Conservation (phyloP, 2,329 filamentous ascomycete species). For the Cryphonectria nitschkei region DNA sequence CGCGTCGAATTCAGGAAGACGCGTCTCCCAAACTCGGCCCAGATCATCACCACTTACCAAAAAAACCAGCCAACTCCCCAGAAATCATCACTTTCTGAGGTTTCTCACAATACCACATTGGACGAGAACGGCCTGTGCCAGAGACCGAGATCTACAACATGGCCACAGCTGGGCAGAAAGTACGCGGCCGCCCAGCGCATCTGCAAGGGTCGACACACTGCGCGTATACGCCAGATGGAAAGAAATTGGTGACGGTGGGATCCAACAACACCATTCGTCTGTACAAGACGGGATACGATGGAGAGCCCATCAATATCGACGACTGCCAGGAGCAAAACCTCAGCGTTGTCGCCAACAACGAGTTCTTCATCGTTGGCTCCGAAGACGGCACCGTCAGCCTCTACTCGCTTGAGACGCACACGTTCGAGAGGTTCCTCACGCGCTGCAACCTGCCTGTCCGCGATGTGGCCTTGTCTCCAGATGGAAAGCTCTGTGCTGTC, state of each 20-base stretch:
- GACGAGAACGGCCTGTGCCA: no score
- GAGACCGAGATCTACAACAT: conserved; percentile 33
- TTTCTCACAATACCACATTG: not conserved
- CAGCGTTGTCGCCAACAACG: conserved; percentile 74
- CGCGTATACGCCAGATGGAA: conserved; percentile 87
- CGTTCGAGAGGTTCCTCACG: conserved; percentile 80
- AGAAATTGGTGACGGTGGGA: conserved; percentile 85
- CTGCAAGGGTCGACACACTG: conserved; percentile 86
- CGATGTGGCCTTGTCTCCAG: conserved; percentile 80
- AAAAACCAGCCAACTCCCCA: not conserved
- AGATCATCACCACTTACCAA: not conserved
- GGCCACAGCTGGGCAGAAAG: conserved; percentile 49
- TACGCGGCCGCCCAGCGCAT: conserved; percentile 71
- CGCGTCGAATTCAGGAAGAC: conserved; percentile 22
- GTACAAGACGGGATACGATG: conserved; percentile 88
- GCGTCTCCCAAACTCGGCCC: conserved; percentile 23
- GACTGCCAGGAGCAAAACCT: conserved; percentile 87
- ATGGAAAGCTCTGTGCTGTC: conserved; percentile 87
- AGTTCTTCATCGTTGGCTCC: conserved; percentile 85
- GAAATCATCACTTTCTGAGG: not conserved
- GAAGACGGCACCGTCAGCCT: conserved; percentile 96
- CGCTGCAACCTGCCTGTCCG: conserved; percentile 85
- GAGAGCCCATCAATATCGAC: conserved; percentile 90
- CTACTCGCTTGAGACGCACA: conserved; percentile 76
- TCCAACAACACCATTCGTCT: conserved; percentile 92